A percentile compares a stretch with the other conserved stretches of the same genome.
These are phyloP conservation scores for Magnolia sinica DNA, from an alignment of 164 flowering plant species.

Conservation along the genomic window DNA sequence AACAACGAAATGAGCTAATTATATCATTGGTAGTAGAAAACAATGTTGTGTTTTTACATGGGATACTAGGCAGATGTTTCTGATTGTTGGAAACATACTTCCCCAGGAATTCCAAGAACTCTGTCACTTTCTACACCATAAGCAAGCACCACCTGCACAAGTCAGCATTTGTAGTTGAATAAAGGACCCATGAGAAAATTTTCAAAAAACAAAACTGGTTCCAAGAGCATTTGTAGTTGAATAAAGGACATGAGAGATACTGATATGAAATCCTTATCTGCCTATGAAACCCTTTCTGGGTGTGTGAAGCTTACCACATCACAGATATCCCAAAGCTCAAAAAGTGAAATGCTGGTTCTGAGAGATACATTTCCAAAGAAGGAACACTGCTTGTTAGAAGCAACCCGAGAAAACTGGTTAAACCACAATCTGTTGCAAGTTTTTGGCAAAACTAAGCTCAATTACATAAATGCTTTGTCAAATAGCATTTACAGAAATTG, in stretches of 20 bases:
- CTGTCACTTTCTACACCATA: constrained; percentile 98
- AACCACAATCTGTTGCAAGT: constrained; percentile 78
- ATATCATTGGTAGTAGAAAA: not conserved
- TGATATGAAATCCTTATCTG: not conserved
- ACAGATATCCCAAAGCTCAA: constrained; percentile 80
- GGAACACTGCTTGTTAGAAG: constrained; percentile 63
- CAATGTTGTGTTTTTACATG: not conserved
- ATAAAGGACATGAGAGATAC: too few species aligned
- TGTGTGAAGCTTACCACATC: constrained; percentile 56
- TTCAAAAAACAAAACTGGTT: not conserved
- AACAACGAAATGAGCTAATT: not conserved
- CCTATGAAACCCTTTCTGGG: not conserved
- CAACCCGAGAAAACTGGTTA: constrained; percentile 89
- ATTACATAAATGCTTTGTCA: constrained; percentile 5
- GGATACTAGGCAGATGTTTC: not conserved
- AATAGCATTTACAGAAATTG: too few species aligned
- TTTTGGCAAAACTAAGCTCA: constrained; percentile 49
- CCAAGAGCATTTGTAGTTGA: too few species aligned
- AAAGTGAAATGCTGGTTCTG: constrained; percentile 73
- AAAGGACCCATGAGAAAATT: not conserved
- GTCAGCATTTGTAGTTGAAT: constrained; percentile 4
- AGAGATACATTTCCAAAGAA: constrained; percentile 87
- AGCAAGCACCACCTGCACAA: constrained; percentile 83
- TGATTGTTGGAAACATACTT: constrained; percentile 45
- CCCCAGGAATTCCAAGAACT: constrained; percentile 63